A percentile compares a stretch with the other conserved stretches of the same genome.
phyloP scores from a whole-genome alignment of 2,329 filamentous ascomycete genomes.

The Chalara sp. region DNA sequence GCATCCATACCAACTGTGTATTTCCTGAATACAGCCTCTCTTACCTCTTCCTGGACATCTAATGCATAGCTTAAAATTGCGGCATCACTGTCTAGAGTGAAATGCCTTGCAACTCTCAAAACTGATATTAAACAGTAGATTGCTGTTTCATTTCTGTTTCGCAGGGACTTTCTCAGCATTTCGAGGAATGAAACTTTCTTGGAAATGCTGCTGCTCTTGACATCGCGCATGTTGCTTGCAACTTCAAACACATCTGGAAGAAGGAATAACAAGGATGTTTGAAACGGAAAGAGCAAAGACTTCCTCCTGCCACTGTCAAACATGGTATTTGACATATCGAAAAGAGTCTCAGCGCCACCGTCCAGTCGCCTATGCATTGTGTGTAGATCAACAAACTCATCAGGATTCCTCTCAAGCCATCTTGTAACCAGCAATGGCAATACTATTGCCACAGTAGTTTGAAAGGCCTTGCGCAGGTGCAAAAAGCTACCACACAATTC shows the following conservation, averaged over 20 bases:
- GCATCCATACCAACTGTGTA: conserved; percentile 39
- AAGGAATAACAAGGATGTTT: conserved; percentile 55
- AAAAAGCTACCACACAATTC: conserved; percentile 62
- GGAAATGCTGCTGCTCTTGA: conserved; percentile 52
- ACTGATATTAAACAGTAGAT: conserved; percentile 59
- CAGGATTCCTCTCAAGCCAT: conserved; percentile 59
- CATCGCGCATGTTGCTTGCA: conserved; percentile 59
- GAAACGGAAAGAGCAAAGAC: conserved; percentile 52
- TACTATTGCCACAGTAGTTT: conserved; percentile 56
- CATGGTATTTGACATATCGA: conserved; percentile 61
- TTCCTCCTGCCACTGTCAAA: conserved; percentile 50
- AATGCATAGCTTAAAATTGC: conserved; percentile 54
- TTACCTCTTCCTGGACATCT: conserved; percentile 63
- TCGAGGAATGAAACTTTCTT: conserved; percentile 64
- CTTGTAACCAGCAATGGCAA: conserved; percentile 56
- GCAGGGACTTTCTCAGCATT: conserved; percentile 52
- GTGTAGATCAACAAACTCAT: conserved; percentile 59
- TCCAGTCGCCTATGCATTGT: conserved; percentile 55
- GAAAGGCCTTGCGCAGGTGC: conserved; percentile 57
- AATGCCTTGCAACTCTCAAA: conserved; percentile 57
- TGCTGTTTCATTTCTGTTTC: conserved; percentile 59
- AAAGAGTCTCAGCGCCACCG: conserved; percentile 58
- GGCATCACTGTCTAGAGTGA: conserved; percentile 55
- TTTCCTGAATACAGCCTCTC: conserved; percentile 56
- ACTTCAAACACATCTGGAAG: conserved; percentile 65